Evolutionary conservation across 768 basidiomycete species (phyloP), one percentile per base, ranked within the genome.

Genomic region (Mycena capillaripes): DNA sequence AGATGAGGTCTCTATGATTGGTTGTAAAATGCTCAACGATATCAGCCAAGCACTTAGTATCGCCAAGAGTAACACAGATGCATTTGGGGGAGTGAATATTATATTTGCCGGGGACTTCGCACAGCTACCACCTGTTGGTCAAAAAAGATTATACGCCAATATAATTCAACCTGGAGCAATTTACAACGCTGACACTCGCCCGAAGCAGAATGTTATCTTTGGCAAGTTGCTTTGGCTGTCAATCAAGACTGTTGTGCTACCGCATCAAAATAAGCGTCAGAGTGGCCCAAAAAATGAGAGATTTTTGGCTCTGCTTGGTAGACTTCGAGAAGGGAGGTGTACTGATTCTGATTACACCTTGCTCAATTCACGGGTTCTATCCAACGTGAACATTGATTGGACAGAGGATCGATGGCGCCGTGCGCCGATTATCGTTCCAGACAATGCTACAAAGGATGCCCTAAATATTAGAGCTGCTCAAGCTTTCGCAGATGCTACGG

Each of bases 21-120:
- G 52, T 6, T 53, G 52, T 30, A 29, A 3, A n/a, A 6, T 12
- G 29, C 2, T 9, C 30, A 9, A 2, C 29, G 16, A 53, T 17
- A 53, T 53, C 6, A 53, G 52, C 30, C 66, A 81, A 25, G 82
- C 82, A 0, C 62, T 87, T 0, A 67, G 55, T 1, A 71, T 73
- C 0, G 84, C 82, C 0, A 86, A 82, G 67, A 82, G 78, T 23
- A 77, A 72, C 21, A 56, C 61, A 0, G 19, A 48, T 21, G 71
- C 78, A 0, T 87, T 85, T 77, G 85, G 86, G 5, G 83, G 84
- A 0, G 77, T 86, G 0, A 86, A 83, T 52, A 71, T 86, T 3
- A 83, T 87, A 1, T 84, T 85, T 67, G 83, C 84, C 0, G 85
- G 86, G 2, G 85, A 87, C 65, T 86, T 88, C 67, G 77, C 79